These are phyloP conservation scores for Colletotrichum liaoningense DNA, from an alignment of 2,329 filamentous ascomycete genomes.

Conservation along the genomic window DNA sequence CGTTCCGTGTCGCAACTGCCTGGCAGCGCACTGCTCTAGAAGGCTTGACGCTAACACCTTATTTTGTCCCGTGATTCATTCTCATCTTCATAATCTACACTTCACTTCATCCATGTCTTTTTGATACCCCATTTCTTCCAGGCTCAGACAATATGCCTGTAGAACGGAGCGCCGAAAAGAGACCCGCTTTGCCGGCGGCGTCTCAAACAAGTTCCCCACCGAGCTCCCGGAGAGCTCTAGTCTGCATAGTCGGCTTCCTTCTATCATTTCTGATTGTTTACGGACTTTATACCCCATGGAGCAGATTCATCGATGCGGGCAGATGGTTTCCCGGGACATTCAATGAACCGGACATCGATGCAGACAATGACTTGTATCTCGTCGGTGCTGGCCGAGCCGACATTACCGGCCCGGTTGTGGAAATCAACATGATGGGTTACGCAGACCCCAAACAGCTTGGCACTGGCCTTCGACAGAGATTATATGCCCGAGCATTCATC, in stretches of 20 bases:
- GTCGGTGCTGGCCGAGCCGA: conserved; percentile 65
- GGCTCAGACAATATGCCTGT: conserved; percentile 16
- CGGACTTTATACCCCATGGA: conserved; percentile 9
- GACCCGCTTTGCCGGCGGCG: conserved; percentile 20
- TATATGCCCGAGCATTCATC: conserved; percentile 90
- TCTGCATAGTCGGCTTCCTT: conserved; percentile 22
- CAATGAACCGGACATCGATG: background rate
- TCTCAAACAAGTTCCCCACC: conserved; percentile 7
- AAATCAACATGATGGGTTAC: conserved; percentile 92
- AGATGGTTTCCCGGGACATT: conserved; percentile 3
- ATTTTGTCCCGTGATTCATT: background rate
- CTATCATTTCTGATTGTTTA: conserved; percentile 21
- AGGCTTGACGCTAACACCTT: conserved; percentile 5
- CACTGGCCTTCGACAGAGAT: conserved; percentile 82
- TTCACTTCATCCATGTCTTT: conserved; percentile 26
- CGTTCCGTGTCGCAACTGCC: conserved; percentile 22
- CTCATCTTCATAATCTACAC: background rate
- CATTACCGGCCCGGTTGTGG: conserved; percentile 79
- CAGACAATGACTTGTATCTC: conserved; percentile 54
- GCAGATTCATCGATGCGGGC: background rate
- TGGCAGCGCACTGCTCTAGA: background rate
- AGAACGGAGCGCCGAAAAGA: conserved; percentile 25
- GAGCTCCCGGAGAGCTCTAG: conserved; percentile 23
- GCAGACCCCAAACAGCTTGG: conserved; percentile 84
- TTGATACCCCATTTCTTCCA: background rate